These are phyloP conservation scores for Chimonanthus praecox DNA, from an alignment of 164 flowering plant genomes.

Conservation along the genomic window DNA sequence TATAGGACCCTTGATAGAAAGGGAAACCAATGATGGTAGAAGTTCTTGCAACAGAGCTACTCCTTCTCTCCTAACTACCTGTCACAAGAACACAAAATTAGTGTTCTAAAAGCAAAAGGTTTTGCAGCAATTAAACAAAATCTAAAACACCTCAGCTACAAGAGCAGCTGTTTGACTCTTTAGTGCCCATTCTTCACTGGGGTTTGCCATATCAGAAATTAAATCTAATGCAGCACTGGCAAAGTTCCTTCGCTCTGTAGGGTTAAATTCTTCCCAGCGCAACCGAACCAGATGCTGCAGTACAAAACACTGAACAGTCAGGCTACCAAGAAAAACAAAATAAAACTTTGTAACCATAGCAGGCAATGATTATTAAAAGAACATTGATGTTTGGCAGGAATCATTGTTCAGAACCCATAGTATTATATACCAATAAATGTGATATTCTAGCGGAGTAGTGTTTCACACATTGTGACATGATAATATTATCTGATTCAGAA, in stretches of 20 bases:
- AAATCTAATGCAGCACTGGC: slow-evolving; percentile 63
- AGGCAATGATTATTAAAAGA: background rate
- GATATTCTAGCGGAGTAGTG: too few relatives aligned
- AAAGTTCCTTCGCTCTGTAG: slow-evolving; percentile 57
- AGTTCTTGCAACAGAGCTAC: slow-evolving; percentile 65
- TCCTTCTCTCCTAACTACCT: slow-evolving; percentile 96
- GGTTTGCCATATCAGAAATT: slow-evolving; percentile 70
- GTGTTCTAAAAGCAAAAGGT: background rate
- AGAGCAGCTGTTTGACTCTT: slow-evolving; percentile 98
- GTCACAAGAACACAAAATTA: slow-evolving; percentile 14
- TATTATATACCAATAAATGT: too few relatives aligned
- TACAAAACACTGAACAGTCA: slow-evolving; percentile 5
- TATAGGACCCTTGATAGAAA: slow-evolving; percentile 65
- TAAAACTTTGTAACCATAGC: background rate
- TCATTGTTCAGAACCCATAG: too few relatives aligned
- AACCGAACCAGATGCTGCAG: slow-evolving; percentile 84
- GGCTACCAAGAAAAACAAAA: background rate
- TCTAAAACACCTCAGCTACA: slow-evolving; percentile 76
- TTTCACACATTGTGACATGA: too few relatives aligned
- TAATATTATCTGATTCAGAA: too few relatives aligned
- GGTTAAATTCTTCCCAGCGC: slow-evolving; percentile 85
- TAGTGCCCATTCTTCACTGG: slow-evolving; percentile 89
- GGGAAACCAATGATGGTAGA: slow-evolving; percentile 61
- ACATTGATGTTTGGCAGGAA: background rate
- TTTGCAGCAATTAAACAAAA: slow-evolving; percentile 6